phyloP scores from a whole-genome alignment of 306 rosid genomes.

The Urtica urens region DNA sequence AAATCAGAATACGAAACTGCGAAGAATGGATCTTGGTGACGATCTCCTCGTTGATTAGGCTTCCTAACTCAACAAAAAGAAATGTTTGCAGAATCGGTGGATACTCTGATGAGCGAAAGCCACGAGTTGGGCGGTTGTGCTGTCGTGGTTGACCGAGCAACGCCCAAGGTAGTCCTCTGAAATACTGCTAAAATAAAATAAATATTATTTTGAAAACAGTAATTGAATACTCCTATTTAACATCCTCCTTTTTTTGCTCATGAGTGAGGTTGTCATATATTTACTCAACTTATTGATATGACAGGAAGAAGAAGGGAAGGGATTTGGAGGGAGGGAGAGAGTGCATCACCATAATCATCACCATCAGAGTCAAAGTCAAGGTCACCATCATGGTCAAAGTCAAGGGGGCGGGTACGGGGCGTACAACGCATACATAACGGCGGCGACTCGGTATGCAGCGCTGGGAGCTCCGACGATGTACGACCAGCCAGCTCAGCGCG shows the following conservation, averaged over 20 bases:
- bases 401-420: conserved; percentile 97
- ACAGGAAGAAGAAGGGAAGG: conserved; percentile 91
- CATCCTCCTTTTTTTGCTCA: too few relatives aligned
- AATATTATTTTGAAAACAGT: too few relatives aligned
- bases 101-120: conserved; percentile 77
- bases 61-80: conserved; percentile 6
- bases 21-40: too few relatives aligned
- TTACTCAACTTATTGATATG: too few relatives aligned
- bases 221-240: too few relatives aligned
- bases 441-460: conserved; percentile 94
- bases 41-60: conserved; percentile 10
- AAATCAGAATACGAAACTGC: too few relatives aligned
- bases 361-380: too few relatives aligned
- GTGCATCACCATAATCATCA: too few relatives aligned
- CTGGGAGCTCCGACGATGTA: conserved; percentile 94
- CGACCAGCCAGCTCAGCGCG: conserved; percentile 66
- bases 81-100: conserved; percentile 92
- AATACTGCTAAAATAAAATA: too few relatives aligned
- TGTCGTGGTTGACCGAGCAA: conserved; percentile 94
- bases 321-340: conserved; percentile 61
- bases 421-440: conserved; percentile 85
- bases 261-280: too few relatives aligned
- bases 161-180: conserved; percentile 83
- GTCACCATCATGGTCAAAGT: too few relatives aligned
- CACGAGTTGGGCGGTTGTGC: conserved; percentile 85